Evolutionary conservation across 2,329 filamentous ascomycete species (phyloP).

Genomic region (Tympanopsis confertula): DNA sequence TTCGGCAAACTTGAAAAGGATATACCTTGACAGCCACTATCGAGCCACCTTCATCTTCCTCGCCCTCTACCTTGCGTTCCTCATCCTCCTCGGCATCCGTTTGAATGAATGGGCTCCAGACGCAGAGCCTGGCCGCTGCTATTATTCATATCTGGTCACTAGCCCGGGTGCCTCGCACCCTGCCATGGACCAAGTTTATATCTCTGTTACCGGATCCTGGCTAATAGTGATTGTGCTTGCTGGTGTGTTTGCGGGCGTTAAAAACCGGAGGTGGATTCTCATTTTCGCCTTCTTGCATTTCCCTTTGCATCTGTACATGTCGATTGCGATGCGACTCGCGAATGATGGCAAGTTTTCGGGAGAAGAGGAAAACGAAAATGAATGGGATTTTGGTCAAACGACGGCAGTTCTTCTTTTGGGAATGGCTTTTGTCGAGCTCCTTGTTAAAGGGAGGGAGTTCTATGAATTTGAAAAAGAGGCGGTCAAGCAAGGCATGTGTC

Average conservation of each 20-base stretch:
- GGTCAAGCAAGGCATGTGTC: no score
- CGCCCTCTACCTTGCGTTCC: conserved; percentile 13
- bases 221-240: conserved; percentile 9
- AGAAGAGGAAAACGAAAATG: conserved; percentile 12
- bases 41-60: conserved; percentile 14
- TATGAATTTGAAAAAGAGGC: no score
- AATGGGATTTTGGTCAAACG: conserved; percentile 19
- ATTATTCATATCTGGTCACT: conserved; percentile 9
- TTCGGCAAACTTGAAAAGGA: conserved; percentile 4
- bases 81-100: conserved; percentile 13
- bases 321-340: conserved; percentile 14
- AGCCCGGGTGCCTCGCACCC: conserved; percentile 10
- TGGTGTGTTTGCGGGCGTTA: conserved; percentile 8
- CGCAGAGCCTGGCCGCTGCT: conserved; percentile 12
- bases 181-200: conserved; percentile 10
- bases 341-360: conserved; percentile 14
- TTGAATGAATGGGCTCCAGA: conserved; percentile 13
- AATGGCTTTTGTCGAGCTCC: conserved; percentile 9
- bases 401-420: conserved; percentile 14
- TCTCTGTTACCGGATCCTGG: conserved; percentile 9
- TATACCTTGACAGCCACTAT: conserved; percentile 9
- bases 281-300: conserved; percentile 14
- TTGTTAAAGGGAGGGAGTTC: conserved; percentile 9
- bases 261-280: conserved; percentile 10
- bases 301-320: conserved; percentile 18